phyloP scores from a whole-genome alignment of 768 basidiomycete genomes.

The Coprinopsis cinerea region DNA sequence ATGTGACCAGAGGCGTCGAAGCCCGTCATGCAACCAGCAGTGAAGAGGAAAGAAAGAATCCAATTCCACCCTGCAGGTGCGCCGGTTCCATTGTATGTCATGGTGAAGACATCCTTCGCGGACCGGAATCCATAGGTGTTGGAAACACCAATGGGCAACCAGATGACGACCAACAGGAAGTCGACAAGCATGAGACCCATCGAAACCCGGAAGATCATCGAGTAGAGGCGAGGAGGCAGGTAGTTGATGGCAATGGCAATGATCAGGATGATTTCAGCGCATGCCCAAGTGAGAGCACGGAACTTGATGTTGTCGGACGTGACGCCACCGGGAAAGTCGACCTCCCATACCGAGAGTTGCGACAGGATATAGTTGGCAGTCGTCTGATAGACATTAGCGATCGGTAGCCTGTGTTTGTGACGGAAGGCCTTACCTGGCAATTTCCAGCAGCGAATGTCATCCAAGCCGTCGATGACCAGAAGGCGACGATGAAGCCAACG shows the following conservation, averaged over 20 bases:
- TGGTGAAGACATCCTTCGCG: slow-evolving; percentile 78
- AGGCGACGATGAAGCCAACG: slow-evolving; percentile 85
- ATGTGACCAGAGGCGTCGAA: slow-evolving; percentile 89
- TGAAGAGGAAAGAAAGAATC: slow-evolving; percentile 84
- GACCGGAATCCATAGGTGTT: slow-evolving; percentile 86
- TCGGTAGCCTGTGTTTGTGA: no score
- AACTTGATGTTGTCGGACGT: slow-evolving; percentile 71
- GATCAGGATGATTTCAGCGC: slow-evolving; percentile 69
- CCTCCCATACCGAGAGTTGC: slow-evolving; percentile 71
- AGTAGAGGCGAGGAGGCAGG: slow-evolving; percentile 71
- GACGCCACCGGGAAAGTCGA: slow-evolving; percentile 79
- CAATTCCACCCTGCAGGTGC: slow-evolving; percentile 89
- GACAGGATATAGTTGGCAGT: slow-evolving; percentile 90
- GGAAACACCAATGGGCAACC: slow-evolving; percentile 89
- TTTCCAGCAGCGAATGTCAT: slow-evolving; percentile 90
- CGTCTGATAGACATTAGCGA: no score
- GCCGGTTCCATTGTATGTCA: slow-evolving; percentile 88
- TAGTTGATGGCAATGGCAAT: slow-evolving; percentile 80
- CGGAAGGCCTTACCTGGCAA: no score
- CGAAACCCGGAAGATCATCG: slow-evolving; percentile 71
- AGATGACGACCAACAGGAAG: slow-evolving; percentile 82
- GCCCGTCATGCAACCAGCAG: slow-evolving; percentile 82
- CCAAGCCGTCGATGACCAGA: slow-evolving; percentile 96
- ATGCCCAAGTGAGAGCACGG: slow-evolving; percentile 79
- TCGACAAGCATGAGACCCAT: slow-evolving; percentile 75